Evolutionary conservation across 1,284 basidiomycete genomes (phyloP).

Genomic region (Cutaneotrichosporon spelunceum): DNA sequence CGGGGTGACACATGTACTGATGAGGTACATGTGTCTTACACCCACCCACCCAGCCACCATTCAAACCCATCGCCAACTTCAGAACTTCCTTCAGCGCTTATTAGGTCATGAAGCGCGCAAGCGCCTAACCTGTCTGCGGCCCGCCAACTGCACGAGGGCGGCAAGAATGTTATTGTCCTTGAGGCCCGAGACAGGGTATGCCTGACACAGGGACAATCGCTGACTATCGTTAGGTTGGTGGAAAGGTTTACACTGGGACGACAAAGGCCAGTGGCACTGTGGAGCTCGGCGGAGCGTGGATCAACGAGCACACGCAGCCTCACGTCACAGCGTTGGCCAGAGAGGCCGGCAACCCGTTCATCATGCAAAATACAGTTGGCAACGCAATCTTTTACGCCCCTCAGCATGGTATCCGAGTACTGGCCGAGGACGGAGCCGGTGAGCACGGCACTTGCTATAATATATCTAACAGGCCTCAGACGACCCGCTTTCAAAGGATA

Average conservation of each 20-base stretch:
- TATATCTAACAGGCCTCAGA: too few species aligned
- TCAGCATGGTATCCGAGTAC: not conserved
- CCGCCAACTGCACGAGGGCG: conserved; percentile 19
- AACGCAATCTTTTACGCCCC: not conserved
- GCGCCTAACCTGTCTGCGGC: too few species aligned
- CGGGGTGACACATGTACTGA: too few species aligned
- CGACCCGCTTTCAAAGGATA: too few species aligned
- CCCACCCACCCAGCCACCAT: too few species aligned
- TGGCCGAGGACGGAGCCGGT: not conserved
- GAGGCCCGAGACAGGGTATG: conserved; percentile 19
- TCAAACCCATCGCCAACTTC: too few species aligned
- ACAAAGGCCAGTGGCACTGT: conserved; percentile 12
- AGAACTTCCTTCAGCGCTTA: too few species aligned
- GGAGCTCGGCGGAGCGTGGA: conserved; percentile 21
- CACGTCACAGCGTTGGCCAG: conserved; percentile 10
- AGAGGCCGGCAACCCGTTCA: conserved; percentile 14
- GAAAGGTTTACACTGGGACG: conserved; percentile 12
- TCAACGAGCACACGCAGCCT: conserved; percentile 22
- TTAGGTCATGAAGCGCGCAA: too few species aligned
- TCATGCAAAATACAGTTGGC: conserved; percentile 12
- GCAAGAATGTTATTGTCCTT: conserved; percentile 19
- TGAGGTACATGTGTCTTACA: too few species aligned
- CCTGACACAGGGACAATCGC: not conserved
- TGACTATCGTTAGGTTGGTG: conserved; percentile 15
- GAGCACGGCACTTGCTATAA: not conserved